A percentile compares a stretch with the other conserved stretches of the same genome.
These are phyloP conservation scores for Aspergillus viridinutans DNA, from an alignment of 2,329 filamentous ascomycete species.

Conservation along the genomic window DNA sequence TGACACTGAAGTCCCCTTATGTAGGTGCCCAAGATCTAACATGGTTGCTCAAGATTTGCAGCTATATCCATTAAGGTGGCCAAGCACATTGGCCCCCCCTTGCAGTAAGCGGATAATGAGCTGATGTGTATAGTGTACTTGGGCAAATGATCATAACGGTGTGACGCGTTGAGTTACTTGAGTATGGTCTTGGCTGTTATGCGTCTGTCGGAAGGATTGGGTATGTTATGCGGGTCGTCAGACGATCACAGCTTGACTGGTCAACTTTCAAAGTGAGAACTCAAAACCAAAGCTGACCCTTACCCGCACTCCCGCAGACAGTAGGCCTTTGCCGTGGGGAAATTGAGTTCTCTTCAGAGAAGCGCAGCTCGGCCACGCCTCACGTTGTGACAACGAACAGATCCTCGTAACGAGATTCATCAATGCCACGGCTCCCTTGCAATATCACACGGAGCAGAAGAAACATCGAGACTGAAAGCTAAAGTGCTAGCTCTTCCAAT, in stretches of 20 bases:
- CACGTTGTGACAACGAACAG: not conserved
- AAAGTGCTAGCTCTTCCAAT: not conserved
- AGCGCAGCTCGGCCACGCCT: not conserved
- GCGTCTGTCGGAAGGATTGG: not conserved
- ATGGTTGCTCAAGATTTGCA: not conserved
- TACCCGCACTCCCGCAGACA: not conserved
- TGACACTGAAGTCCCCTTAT: not conserved
- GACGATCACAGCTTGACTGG: not conserved
- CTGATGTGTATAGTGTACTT: constrained; percentile 4
- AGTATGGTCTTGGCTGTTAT: constrained; percentile 6
- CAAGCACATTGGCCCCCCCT: not conserved
- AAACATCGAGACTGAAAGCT: not conserved
- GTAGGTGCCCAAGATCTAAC: not conserved
- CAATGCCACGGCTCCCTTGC: not conserved
- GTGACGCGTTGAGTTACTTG: constrained; percentile 17
- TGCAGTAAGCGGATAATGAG: constrained; percentile 11
- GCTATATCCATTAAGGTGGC: not conserved
- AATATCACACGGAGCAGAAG: not conserved
- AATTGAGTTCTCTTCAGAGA: not conserved
- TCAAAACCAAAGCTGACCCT: not conserved
- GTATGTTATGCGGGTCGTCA: not conserved
- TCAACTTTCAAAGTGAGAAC: not conserved
- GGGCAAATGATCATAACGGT: constrained; percentile 13
- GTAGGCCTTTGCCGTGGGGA: not conserved
- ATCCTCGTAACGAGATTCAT: not conserved